Base-by-base conservation (phyloP, 1,284 basidiomycete genomes). In the Sanguinoderma infundibulare region DNA sequence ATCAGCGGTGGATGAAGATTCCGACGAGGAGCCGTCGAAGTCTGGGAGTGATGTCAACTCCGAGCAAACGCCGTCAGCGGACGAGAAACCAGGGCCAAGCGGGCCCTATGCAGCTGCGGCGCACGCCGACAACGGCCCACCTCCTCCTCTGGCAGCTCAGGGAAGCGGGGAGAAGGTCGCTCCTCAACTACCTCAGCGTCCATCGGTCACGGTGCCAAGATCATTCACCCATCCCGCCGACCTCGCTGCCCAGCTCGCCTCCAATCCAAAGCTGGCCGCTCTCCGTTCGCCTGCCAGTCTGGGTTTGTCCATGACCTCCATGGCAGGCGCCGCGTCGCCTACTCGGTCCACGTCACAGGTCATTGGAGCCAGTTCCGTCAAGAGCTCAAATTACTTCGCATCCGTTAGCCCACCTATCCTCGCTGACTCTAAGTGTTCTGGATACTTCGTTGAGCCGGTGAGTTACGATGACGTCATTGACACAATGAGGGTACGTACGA, bases 381-480 rank as follows among this genome's bases (percentile, higher is more conserved):
- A 56, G 53, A 60, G 56, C 12, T 5, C 64, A 12, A 61, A 35
- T 15, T 60, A 64, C 53, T 55, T 63, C 10, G 60, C 69, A 30
- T 52, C 68, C 5, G 54, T 75, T 52, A 88, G 85, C 57, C 82
- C 87, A 3, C 91, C 92, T 5, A 91, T 92, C 58, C 76, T 94
- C 49, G 79, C 80, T 51, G 92, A 91, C 73, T 78, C 87, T 3
- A 89, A 90, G 70, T 98, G 96, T 76, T 96, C 95, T 2, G 94
- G 95, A 7, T 98, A 98, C 77, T 98, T 98, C 75, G 87, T 98
- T 53, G 97, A 99, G 75, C 96, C 96, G 40, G 92, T 96, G 70
- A 68, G 89, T 80, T 28, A 34, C 22, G n/a, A n/a, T 57, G 20
- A 60, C 36, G 46, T 44, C 55, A 32, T 55, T n/a, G 5, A 35